Percentiles rank a stretch among this genome's conserved stretches.
These are phyloP conservation scores for Plasmodium coatneyi DNA, from an alignment of 169 alveolate species.

Conservation along the genomic window DNA sequence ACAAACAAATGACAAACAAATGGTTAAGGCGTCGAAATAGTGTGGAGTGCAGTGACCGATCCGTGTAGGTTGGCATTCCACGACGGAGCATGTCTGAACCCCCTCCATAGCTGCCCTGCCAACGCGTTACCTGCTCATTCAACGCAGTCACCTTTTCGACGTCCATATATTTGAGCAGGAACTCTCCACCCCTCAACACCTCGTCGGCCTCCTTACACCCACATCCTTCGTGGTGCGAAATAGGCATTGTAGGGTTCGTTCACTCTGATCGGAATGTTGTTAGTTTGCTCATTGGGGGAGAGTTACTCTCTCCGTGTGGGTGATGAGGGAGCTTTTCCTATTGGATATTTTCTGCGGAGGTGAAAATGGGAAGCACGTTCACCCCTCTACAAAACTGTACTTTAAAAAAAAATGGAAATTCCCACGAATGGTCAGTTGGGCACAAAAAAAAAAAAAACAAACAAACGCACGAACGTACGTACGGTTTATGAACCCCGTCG, in stretches of 20 bases:
- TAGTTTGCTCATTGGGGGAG: neutral
- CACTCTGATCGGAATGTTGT: neutral
- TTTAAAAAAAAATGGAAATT: neutral
- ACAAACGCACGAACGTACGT: neutral
- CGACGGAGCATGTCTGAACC: neutral
- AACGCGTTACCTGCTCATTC: constrained; percentile 79
- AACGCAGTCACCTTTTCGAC: constrained; percentile 80
- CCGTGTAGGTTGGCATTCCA: too few species aligned
- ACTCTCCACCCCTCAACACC: constrained; percentile 79
- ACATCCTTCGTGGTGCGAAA: constrained; percentile 85
- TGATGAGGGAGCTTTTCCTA: neutral
- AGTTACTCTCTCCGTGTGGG: neutral
- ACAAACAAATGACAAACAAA: neutral
- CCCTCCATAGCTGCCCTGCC: neutral
- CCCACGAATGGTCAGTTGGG: neutral
- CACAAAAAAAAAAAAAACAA: neutral
- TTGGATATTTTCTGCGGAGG: neutral
- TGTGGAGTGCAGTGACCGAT: too few species aligned
- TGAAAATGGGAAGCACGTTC: neutral
- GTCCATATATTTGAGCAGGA: constrained; percentile 79
- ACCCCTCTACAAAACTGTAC: neutral
- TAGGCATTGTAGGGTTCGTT: constrained; percentile 77
- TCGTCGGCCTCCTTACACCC: constrained; percentile 83
- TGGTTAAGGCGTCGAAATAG: neutral
- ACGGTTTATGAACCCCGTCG: too few species aligned